These are phyloP conservation scores for Microdochium nivale DNA, from an alignment of 2,329 filamentous ascomycete genomes.

Conservation along the genomic window DNA sequence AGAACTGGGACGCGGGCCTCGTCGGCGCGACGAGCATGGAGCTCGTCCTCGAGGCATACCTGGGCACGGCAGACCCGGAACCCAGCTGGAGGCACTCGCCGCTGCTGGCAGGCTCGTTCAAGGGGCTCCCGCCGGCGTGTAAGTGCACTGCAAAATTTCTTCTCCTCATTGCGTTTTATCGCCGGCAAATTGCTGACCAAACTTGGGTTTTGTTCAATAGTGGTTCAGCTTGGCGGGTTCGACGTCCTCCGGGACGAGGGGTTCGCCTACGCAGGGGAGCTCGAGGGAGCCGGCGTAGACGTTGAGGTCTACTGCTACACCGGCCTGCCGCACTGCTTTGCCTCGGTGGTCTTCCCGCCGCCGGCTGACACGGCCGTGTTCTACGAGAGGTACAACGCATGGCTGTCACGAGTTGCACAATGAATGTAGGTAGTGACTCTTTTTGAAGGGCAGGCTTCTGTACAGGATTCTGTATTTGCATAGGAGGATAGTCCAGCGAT, in stretches of 20 bases:
- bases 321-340: conserved; percentile 27
- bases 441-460: too few relatives aligned
- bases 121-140: conserved; percentile 23
- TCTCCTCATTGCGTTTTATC: not conserved
- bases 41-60: conserved; percentile 24
- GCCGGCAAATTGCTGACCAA: not conserved
- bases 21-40: conserved; percentile 19
- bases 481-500: too few relatives aligned
- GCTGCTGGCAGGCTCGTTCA: conserved; percentile 20
- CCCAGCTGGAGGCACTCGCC: conserved; percentile 20
- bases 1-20: conserved; percentile 22
- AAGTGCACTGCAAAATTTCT: too few relatives aligned
- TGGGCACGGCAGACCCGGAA: conserved; percentile 12
- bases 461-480: too few relatives aligned
- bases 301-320: conserved; percentile 21
- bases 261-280: conserved; percentile 26
- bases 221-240: conserved; percentile 24
- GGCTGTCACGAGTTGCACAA: too few relatives aligned
- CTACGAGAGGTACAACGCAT: conserved; percentile 9
- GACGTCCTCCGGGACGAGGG: conserved; percentile 27
- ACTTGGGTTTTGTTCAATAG: conserved; percentile 9
- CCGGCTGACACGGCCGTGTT: conserved; percentile 8
- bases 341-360: conserved; percentile 6
- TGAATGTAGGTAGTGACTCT: too few relatives aligned
- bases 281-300: conserved; percentile 20